phyloP scores from a whole-genome alignment of 805 yeast species.

The Saturnispora galanensis region DNA sequence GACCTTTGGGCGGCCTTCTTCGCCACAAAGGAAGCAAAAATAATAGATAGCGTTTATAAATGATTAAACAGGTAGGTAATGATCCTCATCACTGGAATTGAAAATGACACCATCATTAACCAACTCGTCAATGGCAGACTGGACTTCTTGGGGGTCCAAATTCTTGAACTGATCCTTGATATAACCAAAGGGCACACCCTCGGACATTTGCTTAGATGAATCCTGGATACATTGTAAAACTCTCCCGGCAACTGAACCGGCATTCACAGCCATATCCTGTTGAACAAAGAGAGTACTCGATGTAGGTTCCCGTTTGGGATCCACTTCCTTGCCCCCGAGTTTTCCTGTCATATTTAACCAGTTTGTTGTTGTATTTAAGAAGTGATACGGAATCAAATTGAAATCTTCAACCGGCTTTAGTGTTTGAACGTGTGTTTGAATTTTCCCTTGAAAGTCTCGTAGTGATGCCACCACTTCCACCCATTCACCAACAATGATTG shows the following conservation, averaged over 20 bases:
- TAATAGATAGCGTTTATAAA: slow-evolving; percentile 12
- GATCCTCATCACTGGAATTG: slow-evolving; percentile 58
- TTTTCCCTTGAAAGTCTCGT: slow-evolving; percentile 53
- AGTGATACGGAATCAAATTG: slow-evolving; percentile 61
- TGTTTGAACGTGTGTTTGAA: slow-evolving; percentile 53
- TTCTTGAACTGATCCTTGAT: slow-evolving; percentile 45
- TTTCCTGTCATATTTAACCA: slow-evolving; percentile 41
- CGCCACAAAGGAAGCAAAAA: slow-evolving; percentile 23
- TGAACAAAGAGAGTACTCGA: slow-evolving; percentile 33
- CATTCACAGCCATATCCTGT: slow-evolving; percentile 21
- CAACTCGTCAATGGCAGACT: slow-evolving; percentile 40
- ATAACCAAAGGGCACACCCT: slow-evolving; percentile 63
- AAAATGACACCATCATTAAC: slow-evolving; percentile 62
- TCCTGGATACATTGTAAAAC: slow-evolving; percentile 39
- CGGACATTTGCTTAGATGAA: slow-evolving; percentile 49
- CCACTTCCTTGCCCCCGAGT: slow-evolving; percentile 7
- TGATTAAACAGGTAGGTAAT: slow-evolving; percentile 42
- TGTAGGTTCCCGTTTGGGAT: slow-evolving; percentile 13
- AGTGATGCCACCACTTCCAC: slow-evolving; percentile 49
- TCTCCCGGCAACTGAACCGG: slow-evolving; percentile 20
- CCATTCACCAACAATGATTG: slow-evolving; percentile 41
- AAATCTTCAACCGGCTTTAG: slow-evolving; percentile 49
- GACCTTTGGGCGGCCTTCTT: slow-evolving; percentile 61
- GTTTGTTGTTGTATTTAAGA: slow-evolving; percentile 49
- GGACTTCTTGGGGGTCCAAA: slow-evolving; percentile 39